phyloP scores from a whole-genome alignment of 2,329 filamentous ascomycete genomes.

The Exserohilum rostratum region DNA sequence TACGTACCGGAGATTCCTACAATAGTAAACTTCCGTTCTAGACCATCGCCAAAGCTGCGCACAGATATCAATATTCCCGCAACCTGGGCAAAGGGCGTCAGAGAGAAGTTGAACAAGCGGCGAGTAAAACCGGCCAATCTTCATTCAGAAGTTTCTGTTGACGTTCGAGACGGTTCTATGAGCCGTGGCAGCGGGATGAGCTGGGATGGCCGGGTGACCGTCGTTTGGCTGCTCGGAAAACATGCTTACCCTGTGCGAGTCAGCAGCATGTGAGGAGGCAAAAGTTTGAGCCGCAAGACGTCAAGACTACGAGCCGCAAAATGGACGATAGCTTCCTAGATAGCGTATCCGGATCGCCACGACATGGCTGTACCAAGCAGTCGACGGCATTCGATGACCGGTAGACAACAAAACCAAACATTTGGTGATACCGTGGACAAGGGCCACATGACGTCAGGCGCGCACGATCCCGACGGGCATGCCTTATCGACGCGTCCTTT shows the following conservation, averaged over 20 bases:
- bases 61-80: conserved; percentile 11
- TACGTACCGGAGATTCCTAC: conserved; percentile 23
- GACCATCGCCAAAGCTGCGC: conserved; percentile 9
- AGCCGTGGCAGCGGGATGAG: background rate
- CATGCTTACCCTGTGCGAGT: background rate
- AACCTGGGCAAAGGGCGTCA: conserved; percentile 14
- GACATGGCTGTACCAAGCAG: background rate
- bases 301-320: background rate
- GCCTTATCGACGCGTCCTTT: background rate
- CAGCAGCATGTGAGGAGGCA: background rate
- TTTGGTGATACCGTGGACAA: background rate
- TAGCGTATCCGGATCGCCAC: background rate
- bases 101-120: conserved; percentile 11
- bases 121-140: background rate
- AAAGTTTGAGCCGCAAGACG: background rate
- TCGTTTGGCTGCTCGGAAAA: conserved; percentile 1
- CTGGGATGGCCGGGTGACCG: background rate
- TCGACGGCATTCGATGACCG: background rate
- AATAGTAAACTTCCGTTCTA: conserved; percentile 9
- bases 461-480: conserved; percentile 3
- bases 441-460: conserved; percentile 9
- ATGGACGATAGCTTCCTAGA: background rate
- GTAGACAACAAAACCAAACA: background rate
- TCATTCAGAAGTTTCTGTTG: background rate
- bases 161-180: conserved; percentile 5